Evolutionary conservation across 306 rosid genomes (phyloP), one percentile per base, ranked within the genome.

Genomic region (Cercis canadensis): DNA sequence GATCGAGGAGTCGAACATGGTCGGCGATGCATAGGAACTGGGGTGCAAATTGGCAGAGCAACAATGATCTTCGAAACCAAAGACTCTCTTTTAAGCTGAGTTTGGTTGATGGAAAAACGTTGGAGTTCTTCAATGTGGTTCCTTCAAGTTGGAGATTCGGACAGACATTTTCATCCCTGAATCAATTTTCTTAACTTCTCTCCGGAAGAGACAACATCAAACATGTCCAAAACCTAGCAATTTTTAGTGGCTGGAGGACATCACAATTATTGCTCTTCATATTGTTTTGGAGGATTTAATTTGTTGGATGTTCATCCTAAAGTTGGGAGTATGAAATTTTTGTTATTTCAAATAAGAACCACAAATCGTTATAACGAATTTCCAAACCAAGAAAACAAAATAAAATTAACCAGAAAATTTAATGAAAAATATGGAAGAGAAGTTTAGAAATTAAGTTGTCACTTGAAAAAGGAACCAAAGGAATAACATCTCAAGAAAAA

Each of bases 11-110:
- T 57, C 69, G 82, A 21, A 53, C 58, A 4, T 92, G 97, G 97
- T 49, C 65, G 62, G 58, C 85, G n/a, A 82, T 92, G 94, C 94
- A 84, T n/a, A 74, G 97, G 19, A 91, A 92, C 7, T 89, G 96
- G 96, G 97, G 96, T 0, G 97, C 92, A 1, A 89, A 89, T 63
- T 92, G 96, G 96, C 97, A 92, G 19, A 85, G 85, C 84, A 79
- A 44, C 43, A 29, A 75, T 19, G 96, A 92, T 70, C 77, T 89
- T 19, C 81, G 87, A 52, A 73, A 68, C 57, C 93, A 87, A 14
- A 87, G 53, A 33, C 85, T 92, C 32, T 92, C 97, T 0, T 92
- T 92, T 45, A 89, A 84, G 83, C 71, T 92, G 52, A 79, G 80
- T 11, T 55, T 89, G 67, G 82, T 61, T 19, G 92, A 89, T 79